Evolutionary conservation across 177 flowering plant genomes (phyloP).

Genomic region (Telopea speciosissima): DNA sequence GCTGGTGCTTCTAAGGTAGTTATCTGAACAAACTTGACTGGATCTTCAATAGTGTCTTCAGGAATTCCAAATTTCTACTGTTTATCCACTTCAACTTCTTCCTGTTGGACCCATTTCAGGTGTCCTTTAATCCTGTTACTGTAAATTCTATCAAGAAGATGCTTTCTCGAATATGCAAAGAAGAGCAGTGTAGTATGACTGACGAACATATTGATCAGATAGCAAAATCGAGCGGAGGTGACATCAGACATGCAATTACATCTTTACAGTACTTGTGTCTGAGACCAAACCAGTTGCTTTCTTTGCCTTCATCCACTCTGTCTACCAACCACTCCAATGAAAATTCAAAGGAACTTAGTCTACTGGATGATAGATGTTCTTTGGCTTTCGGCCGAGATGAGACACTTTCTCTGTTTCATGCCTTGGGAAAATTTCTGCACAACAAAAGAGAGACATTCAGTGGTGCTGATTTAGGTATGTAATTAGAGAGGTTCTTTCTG

Average conservation of each 20-base stretch:
- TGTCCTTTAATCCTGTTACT: conserved; percentile 82
- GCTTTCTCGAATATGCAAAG: conserved; percentile 64
- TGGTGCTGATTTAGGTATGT: conserved; percentile 40
- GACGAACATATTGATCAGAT: conserved; percentile 60
- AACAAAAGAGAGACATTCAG: conserved; percentile 70
- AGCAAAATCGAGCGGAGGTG: conserved; percentile 91
- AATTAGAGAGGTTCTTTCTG: not conserved
- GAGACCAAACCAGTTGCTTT: conserved; percentile 28
- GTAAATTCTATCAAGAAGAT: conserved; percentile 62
- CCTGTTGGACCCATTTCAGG: conserved; percentile 40
- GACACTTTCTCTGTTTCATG: conserved; percentile 88
- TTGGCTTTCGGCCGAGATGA: conserved; percentile 77
- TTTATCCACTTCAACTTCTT: conserved; percentile 13
- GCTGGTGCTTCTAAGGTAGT: conserved; percentile 84
- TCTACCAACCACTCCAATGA: conserved; percentile 16
- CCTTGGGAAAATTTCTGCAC: conserved; percentile 94
- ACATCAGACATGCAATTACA: conserved; percentile 86
- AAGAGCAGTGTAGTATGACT: conserved; percentile 44
- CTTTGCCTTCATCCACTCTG: conserved; percentile 22
- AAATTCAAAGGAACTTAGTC: conserved; percentile 13
- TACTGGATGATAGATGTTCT: conserved; percentile 23
- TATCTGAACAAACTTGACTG: conserved; percentile 11
- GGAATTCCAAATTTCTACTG: conserved; percentile 1
- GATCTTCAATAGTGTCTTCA: not conserved
- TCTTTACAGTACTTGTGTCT: conserved; percentile 70